Evolutionary conservation across 1,284 basidiomycete genomes (phyloP).

Genomic region (Hypsizygus ulmarius): DNA sequence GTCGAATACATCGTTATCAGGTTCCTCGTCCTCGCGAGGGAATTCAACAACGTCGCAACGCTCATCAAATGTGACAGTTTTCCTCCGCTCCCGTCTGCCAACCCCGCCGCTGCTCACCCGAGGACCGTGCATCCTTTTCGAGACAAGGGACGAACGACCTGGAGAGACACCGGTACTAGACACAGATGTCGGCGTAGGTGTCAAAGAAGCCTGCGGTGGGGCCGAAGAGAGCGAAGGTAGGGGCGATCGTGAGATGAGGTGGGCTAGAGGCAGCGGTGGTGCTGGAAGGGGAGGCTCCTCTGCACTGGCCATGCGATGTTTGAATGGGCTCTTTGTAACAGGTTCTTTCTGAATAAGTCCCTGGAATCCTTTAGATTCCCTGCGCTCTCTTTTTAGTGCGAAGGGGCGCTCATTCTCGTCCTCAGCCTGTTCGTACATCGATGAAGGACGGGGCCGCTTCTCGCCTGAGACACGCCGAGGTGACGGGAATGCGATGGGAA

Average conservation of each 20-base stretch:
- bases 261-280: slow-evolving; percentile 21
- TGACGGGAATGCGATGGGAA: slow-evolving; percentile 36
- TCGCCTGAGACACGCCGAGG: slow-evolving; percentile 66
- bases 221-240: slow-evolving; percentile 24
- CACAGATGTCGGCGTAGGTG: slow-evolving; percentile 19
- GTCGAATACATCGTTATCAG: slow-evolving; percentile 45
- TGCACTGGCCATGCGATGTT: slow-evolving; percentile 23
- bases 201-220: slow-evolving; percentile 22
- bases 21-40: slow-evolving; percentile 57
- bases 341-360: slow-evolving; percentile 73
- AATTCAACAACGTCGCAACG: slow-evolving; percentile 89
- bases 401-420: slow-evolving; percentile 69
- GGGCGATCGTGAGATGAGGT: slow-evolving; percentile 20
- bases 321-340: slow-evolving; percentile 87
- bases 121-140: slow-evolving; percentile 81
- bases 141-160: slow-evolving; percentile 72
- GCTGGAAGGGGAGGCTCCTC: slow-evolving; percentile 26
- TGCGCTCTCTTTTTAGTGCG: slow-evolving; percentile 68
- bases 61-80: slow-evolving; percentile 87
- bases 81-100: slow-evolving; percentile 53
- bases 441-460: slow-evolving; percentile 65
- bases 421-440: slow-evolving; percentile 66
- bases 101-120: slow-evolving; percentile 51
- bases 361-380: slow-evolving; percentile 74
- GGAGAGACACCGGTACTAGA: slow-evolving; percentile 45